Evolutionary conservation across 192 early-diverging fungal genomes (phyloP), one percentile per base, ranked within the genome.

Genomic region (Mortierella alpina): DNA sequence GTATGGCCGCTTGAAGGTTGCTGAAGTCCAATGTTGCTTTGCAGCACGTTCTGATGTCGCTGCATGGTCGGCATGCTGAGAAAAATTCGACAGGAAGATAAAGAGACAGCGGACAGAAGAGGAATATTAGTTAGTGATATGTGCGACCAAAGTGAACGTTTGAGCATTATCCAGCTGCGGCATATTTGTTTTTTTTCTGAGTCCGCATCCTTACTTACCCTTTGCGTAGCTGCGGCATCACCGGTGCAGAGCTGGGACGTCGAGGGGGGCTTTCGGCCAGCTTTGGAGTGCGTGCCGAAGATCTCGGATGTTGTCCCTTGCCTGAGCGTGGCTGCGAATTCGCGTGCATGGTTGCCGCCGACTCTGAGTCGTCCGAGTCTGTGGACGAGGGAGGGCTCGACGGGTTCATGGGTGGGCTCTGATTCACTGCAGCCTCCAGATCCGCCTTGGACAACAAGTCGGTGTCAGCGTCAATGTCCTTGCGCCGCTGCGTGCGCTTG

Each of bases 281-380:
- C 6, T 39, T 31, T 31, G 31, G 31, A 31, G 31, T 31, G 31
- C 31, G 31, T 31, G 3, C 31, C 31, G 56, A 18, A 23, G 49
- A 13, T 72, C 20, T 53, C 59, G 60, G 14, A 39, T 40, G 60
- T 14, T 46, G 60, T 6, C 18, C 18, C 52, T 62, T 62, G 18
- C 15, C 17, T 3, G 51, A 42, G 41, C 68, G 58, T 18, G 50
- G 22, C 20, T 44, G 73, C 41, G 63, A 48, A 31, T 44, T 66
- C 41, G 55, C 8, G 9, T 65, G 17, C 40, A 46, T 17, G 9
- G 31, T 31, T 9, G 39, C 64, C 53, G 52, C 22, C 22, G 66
- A 70, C 45, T 81, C 75, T 4, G 85, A 86, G 20, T 83, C 82
- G 50, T 79, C 75, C 10, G 84, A 85, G 55, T 80, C 75, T 4